These are phyloP conservation scores for Tricladium varicosporioides DNA, from an alignment of 2,329 filamentous ascomycete species.

Conservation along the genomic window DNA sequence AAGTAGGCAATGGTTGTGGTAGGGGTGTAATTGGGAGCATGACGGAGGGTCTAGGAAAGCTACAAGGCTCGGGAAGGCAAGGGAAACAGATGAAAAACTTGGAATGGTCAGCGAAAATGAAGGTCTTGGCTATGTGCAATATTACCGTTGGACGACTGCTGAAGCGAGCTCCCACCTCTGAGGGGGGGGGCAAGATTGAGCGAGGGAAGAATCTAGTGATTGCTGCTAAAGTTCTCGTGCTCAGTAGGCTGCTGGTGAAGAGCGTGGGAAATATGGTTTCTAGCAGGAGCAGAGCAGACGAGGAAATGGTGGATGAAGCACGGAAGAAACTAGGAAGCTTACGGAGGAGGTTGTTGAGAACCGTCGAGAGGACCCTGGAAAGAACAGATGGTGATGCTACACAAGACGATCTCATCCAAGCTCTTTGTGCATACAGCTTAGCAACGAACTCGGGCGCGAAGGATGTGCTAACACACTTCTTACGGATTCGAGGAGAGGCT, in stretches of 20 bases:
- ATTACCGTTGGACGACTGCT: slow-evolving; percentile 50
- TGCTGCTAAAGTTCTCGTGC: slow-evolving; percentile 70
- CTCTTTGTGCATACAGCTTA: slow-evolving; percentile 79
- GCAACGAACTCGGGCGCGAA: slow-evolving; percentile 75
- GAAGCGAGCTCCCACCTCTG: slow-evolving; percentile 35
- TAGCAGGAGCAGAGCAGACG: slow-evolving; percentile 35
- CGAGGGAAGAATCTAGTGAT: slow-evolving; percentile 46
- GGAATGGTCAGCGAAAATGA: slow-evolving; percentile 41
- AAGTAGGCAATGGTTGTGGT: slow-evolving; percentile 76
- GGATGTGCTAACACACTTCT: slow-evolving; percentile 77
- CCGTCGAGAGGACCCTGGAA: slow-evolving; percentile 18
- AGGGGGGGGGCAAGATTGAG: slow-evolving; percentile 19
- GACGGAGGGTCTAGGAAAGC: slow-evolving; percentile 52
- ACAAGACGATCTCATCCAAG: slow-evolving; percentile 58
- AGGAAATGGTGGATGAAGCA: slow-evolving; percentile 51
- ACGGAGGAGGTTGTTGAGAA: slow-evolving; percentile 43
- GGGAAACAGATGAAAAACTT: neutral
- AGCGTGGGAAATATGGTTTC: slow-evolving; percentile 58
- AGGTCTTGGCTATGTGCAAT: slow-evolving; percentile 51
- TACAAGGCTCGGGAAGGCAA: slow-evolving; percentile 32
- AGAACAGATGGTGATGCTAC: slow-evolving; percentile 38
- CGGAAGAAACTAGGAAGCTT: slow-evolving; percentile 62
- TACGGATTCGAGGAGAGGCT: slow-evolving; percentile 68
- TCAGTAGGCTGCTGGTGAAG: slow-evolving; percentile 74
- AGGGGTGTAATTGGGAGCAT: slow-evolving; percentile 67